Percentiles rank a stretch among this genome's conserved stretches.
Evolutionary conservation across 495 filamentous ascomycete species (phyloP).

Genomic region (Lasiosphaeris hirsuta): DNA sequence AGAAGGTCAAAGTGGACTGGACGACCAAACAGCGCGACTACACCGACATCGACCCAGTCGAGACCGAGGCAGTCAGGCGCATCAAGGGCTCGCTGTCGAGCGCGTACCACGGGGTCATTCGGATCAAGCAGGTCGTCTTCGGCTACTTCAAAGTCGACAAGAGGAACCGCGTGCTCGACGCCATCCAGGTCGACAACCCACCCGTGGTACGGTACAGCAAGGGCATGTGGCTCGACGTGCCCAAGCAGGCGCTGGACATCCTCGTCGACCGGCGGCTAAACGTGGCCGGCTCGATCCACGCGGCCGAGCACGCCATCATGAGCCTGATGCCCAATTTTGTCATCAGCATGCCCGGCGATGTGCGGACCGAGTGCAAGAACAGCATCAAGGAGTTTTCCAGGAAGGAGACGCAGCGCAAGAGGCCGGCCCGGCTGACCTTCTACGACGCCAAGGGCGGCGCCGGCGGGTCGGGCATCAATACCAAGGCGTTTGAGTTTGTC

Average conservation of each 20-base stretch:
- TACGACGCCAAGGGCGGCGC: conserved; percentile 91
- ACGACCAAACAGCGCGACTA: conserved; percentile 90
- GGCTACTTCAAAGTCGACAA: conserved; percentile 95
- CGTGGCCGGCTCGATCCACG: conserved; percentile 87
- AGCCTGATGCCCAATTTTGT: conserved; percentile 87
- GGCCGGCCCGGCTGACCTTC: conserved; percentile 86
- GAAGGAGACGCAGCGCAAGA: conserved; percentile 58
- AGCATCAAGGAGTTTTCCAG: conserved; percentile 75
- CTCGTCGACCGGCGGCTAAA: conserved; percentile 69
- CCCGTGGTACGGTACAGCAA: conserved; percentile 80
- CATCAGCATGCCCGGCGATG: conserved; percentile 76
- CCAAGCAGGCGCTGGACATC: conserved; percentile 72
- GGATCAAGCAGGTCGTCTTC: conserved; percentile 80
- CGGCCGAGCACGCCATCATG: conserved; percentile 87
- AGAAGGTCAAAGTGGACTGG: conserved; percentile 90
- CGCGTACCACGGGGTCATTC: conserved; percentile 82
- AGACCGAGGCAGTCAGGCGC: conserved; percentile 76
- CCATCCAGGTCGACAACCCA: conserved; percentile 88
- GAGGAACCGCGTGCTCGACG: conserved; percentile 75
- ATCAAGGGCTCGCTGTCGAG: conserved; percentile 48
- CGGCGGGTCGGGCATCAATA: conserved; percentile 77
- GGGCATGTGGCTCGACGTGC: conserved; percentile 96
- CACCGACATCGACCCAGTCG: conserved; percentile 88
- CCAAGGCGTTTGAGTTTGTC: conserved; percentile 90
- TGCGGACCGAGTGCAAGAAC: conserved; percentile 90